Evolutionary conservation across 2,329 filamentous ascomycete species (phyloP), one percentile per base, ranked within the genome.

Genomic region (Colletotrichum sp.): DNA sequence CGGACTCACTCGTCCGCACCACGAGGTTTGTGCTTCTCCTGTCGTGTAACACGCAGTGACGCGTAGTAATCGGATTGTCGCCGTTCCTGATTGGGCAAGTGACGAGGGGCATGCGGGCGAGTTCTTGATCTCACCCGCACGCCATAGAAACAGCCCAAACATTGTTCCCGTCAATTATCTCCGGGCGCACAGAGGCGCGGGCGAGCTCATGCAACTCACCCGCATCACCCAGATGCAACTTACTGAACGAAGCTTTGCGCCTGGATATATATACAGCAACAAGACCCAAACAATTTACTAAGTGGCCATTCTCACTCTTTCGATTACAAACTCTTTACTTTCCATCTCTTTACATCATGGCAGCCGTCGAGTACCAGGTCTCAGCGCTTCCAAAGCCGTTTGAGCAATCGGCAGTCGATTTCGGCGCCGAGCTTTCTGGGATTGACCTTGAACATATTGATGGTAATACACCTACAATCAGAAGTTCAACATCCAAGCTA

Each of bases 321-420:
- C 43, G 3, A 21, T 21, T 21, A 52, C 12, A 52, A 13, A 24
- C 0, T 13, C 0, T 52, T 0, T 21, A 21, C 0, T 13, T 4
- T n/a, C 3, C n/a, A 21, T 52, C n/a, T 21, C 43, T 21, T 18
- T 21, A 2, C 10, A 52, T n/a, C 5, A 52, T 52, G 43, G 12
- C 43, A 52, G n/a, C 43, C 43, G n/a, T 21, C n/a, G 43, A 21
- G 10, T 52, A 52, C 43, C n/a, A 52, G 10, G n/a, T 52, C 43
- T 21, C 43, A 24, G n/a, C 43, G n/a, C 43, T 52, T 52, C 43
- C 43, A 12, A 52, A 52, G n/a, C 43, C 43, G 43, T 52, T 52
- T 52, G 43, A 52, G 43, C 43, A 21, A 7, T 52, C 43, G 0
- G 43, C 43, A 52, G 43, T 52, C 10, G 12, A 52, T 0, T 52